Base-by-base conservation (phyloP, 2,329 filamentous ascomycete genomes). In the Nemania bipapillata region DNA sequence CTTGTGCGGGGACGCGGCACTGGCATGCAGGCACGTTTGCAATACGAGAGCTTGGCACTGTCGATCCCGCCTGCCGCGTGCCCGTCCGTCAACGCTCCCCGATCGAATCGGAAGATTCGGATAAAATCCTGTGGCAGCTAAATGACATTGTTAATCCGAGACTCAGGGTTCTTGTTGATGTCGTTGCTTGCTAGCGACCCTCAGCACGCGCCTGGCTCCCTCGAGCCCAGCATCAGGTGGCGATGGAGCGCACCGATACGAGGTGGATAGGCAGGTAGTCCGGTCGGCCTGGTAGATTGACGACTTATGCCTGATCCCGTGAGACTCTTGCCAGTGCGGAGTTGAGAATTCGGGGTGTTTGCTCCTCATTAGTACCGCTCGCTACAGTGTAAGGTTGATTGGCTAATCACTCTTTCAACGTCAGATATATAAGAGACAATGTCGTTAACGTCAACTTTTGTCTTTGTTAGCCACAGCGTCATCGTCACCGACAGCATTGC, bases 1-100 rank as follows among this genome's bases (percentile, higher is more conserved):
- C 35, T 40, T 62, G 55, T 68, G 68, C 60, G 65, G 68, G 59
- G 68, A 58, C 40, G 22, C 55, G 54, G 58, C 32, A 47, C 40
- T 63, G 22, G 50, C 11, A 67, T 67, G 67, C 67, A 67, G 26
- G 64, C 50, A 50, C 40, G 26, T 55, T 40, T 52, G 52, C 63
- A 67, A 70, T 70, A 70, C 68, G 68, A 70, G 68, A 64, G 59
- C 68, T 70, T 70, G 68, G 68, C 68, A 42, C 61, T 67, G 68
- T 55, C 64, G 68, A 70, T 70, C 64, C 60, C 68, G 64, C 40
- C 58, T 32, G 22, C 57, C 42, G 62, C 49, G 55, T 50, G 57
- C 40, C 30, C 20, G 45, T 30, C 8, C 8, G 54, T 40, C 12
- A 45, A 40, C 53, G n/a, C 35, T 28, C 24, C 49, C 47, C 40